phyloP scores from a whole-genome alignment of 192 early-diverging fungal genomes.

The Nowakowskiella sp. region DNA sequence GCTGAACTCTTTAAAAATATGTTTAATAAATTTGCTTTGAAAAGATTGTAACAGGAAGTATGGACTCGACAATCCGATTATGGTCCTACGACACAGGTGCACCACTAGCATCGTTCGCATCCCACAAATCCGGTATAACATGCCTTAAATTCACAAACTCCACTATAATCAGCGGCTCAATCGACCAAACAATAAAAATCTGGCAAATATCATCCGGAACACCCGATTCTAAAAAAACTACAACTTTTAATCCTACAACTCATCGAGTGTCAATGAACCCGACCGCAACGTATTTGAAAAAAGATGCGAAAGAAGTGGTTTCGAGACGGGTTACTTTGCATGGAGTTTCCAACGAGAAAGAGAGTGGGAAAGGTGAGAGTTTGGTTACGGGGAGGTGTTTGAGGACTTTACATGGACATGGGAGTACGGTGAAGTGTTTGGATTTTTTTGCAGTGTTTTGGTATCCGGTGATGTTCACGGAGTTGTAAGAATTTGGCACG shows the following conservation, averaged over 20 bases:
- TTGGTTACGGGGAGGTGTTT: constrained; percentile 3
- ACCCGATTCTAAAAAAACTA: too few relatives aligned
- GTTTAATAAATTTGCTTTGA: too few relatives aligned
- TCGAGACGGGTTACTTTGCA: too few relatives aligned
- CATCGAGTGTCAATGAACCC: too few relatives aligned
- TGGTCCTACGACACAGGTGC: constrained; percentile 12
- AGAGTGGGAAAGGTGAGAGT: too few relatives aligned
- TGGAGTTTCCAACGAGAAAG: too few relatives aligned
- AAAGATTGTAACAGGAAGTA: too few relatives aligned
- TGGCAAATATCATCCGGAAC: constrained; percentile 19
- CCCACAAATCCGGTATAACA: constrained; percentile 19
- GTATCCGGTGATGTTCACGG: constrained; percentile 28
- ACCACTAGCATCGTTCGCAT: background rate
- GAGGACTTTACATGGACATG: constrained; percentile 26
- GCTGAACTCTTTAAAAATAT: too few relatives aligned
- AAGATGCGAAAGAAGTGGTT: too few relatives aligned
- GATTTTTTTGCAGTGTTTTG: constrained; percentile 17
- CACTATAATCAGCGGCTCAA: constrained; percentile 19
- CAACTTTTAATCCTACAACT: too few relatives aligned
- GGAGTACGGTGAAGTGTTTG: constrained; percentile 24
- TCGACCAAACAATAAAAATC: constrained; percentile 24
- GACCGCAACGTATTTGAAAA: too few relatives aligned
- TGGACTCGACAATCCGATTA: constrained; percentile 14
- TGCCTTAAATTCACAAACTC: constrained; percentile 10
- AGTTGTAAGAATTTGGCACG: constrained; percentile 23